Percentiles rank a stretch among this genome's conserved stretches.
Conservation (phyloP, 2,329 filamentous ascomycete species). For the Simplicillium sp. region DNA sequence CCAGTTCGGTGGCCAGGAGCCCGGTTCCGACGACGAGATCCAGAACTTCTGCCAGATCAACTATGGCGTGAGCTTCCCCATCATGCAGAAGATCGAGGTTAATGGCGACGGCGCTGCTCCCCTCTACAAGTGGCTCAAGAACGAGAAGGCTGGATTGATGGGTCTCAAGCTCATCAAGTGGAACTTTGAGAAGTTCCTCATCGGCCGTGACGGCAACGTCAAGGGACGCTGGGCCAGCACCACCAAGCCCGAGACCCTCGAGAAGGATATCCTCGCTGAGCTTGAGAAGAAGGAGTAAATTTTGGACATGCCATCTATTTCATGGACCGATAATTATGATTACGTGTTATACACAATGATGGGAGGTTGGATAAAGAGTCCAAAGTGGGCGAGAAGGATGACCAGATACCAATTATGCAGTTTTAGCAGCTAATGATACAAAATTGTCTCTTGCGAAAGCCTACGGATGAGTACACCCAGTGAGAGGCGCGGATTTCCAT, state of each 20-base stretch:
- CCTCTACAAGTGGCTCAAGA: constrained; percentile 68
- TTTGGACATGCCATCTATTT: too few species aligned
- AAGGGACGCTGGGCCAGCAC: constrained; percentile 79
- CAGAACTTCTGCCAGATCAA: constrained; percentile 83
- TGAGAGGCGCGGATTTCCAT: too few species aligned
- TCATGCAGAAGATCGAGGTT: constrained; percentile 87
- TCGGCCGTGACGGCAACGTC: constrained; percentile 78
- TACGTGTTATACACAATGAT: too few species aligned
- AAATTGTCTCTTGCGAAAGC: too few species aligned
- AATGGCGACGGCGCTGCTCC: constrained; percentile 78
- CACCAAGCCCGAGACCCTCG: constrained; percentile 75
- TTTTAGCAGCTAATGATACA: too few species aligned
- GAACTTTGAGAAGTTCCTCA: constrained; percentile 99
- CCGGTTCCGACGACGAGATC: constrained; percentile 72
- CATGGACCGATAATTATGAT: too few species aligned
- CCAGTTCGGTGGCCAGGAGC: constrained; percentile 90
- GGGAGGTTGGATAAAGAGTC: too few species aligned
- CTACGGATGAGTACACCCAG: too few species aligned
- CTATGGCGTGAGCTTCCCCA: constrained; percentile 84
- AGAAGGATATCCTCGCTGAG: constrained; percentile 67
- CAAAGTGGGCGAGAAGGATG: too few species aligned
- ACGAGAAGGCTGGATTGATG: constrained; percentile 68
- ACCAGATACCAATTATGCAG: too few species aligned
- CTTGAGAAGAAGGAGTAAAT: constrained; percentile 40
- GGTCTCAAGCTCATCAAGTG: constrained; percentile 92